Evolutionary conservation across 306 rosid species (phyloP).

Genomic region (Castanea sativa): DNA sequence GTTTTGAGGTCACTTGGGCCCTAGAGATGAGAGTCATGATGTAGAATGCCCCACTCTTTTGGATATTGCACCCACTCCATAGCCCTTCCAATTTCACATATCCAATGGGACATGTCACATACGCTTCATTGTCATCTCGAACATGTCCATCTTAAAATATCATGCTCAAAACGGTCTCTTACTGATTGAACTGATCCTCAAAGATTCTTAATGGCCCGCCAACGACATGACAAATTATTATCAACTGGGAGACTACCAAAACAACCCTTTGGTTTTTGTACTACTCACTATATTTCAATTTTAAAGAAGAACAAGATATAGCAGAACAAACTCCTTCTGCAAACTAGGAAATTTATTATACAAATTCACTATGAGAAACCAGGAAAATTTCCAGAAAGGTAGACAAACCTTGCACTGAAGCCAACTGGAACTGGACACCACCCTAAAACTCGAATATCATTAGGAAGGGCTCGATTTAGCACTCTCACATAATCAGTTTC

Average conservation of each 20-base stretch:
- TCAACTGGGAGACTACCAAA: neutral
- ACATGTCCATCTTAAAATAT: neutral
- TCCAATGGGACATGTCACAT: neutral
- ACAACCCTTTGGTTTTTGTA: neutral
- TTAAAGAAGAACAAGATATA: neutral
- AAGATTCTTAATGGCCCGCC: neutral
- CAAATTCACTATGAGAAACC: conserved; percentile 17
- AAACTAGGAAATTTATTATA: conserved; percentile 15
- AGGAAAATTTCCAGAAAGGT: conserved; percentile 19
- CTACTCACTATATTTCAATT: neutral
- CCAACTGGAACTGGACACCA: conserved; percentile 82
- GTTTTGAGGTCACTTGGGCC: neutral
- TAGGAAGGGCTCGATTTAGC: conserved; percentile 79
- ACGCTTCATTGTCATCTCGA: neutral
- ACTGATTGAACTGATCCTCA: neutral
- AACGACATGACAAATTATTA: neutral
- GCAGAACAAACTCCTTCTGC: neutral
- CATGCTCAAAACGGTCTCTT: neutral
- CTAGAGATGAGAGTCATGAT: neutral
- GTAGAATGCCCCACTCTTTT: neutral
- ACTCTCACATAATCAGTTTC: conserved; percentile 93
- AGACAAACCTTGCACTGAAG: conserved; percentile 88
- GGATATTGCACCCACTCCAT: neutral
- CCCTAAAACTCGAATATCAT: conserved; percentile 79
- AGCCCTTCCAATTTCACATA: neutral